phyloP scores from a whole-genome alignment of 306 rosid species.

The Lathyrus oleraceus region DNA sequence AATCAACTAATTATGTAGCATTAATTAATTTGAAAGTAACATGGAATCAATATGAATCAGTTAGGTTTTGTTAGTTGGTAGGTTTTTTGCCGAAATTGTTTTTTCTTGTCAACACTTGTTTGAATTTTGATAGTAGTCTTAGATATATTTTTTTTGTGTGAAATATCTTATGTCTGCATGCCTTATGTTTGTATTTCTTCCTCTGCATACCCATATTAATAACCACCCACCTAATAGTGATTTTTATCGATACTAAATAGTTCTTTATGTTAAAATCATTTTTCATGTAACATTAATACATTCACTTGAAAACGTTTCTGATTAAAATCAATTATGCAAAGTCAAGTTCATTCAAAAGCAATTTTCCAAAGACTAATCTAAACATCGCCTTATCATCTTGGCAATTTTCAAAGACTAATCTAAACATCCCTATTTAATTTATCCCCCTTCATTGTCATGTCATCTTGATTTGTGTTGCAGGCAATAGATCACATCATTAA shows the following conservation, averaged over 20 bases:
- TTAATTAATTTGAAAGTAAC: constrained; percentile 12
- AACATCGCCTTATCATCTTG: neutral
- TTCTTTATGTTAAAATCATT: neutral
- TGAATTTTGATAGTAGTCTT: neutral
- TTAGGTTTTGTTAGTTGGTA: constrained; percentile 14
- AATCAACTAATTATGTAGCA: neutral
- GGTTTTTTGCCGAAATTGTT: neutral
- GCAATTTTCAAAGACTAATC: too few species aligned
- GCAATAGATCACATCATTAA: constrained; percentile 99
- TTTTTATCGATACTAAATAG: neutral
- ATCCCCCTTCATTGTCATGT: neutral
- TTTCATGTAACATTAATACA: neutral
- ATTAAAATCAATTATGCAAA: neutral
- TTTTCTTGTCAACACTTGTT: constrained; percentile 12
- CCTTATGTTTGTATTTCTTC: constrained; percentile 4
- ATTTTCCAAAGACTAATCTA: too few species aligned
- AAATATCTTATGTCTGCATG: constrained; percentile 12
- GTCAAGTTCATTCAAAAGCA: neutral
- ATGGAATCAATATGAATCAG: neutral
- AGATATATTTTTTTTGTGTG: neutral
- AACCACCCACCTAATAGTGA: neutral
- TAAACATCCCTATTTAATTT: neutral
- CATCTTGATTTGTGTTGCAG: constrained; percentile 45
- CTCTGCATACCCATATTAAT: neutral
- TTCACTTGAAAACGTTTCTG: neutral